Evolutionary conservation across 805 yeast species (phyloP), one percentile per base, ranked within the genome.

Genomic region (Metschnikowia peoriensis): DNA sequence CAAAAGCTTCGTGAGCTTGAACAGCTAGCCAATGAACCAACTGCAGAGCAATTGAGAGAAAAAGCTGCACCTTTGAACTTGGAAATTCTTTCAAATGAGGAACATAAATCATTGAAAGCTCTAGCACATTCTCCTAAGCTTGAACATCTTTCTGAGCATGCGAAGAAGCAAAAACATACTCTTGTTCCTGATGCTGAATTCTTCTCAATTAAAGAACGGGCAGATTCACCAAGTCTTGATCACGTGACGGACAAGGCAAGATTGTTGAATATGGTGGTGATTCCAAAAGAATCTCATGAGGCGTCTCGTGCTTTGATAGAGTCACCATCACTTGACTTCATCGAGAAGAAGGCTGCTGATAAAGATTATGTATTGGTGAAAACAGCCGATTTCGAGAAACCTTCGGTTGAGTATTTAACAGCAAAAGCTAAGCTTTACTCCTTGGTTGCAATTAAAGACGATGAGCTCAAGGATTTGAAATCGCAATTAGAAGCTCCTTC

Each of bases 121-220:
- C 34, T 55, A 17, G 66, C 61, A 1, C 52, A 59, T 16, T 42
- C 45, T 9, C 67, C 68, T 2, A 29, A 60, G 1, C 40, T 53
- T 15, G 59, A 55, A 6, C 60, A 61, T 22, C 34, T 64, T 27
- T 50, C 47, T 22, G 48, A 52, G 15, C 62, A 57, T n/a, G 54
- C 57, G 1, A 41, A 47, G 17, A 41, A 39, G 10, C 53, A 41
- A 16, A 15, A 40, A 4, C 48, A 49, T 3, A 28, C 17, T 45
- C 35, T 49, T 27, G 22, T 51, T n/a, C 22, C 51, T 1, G 28
- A 34, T 11, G 38, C 16, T 1, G 44, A 46, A n/a, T 46, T 11
- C 28, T 17, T 14, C 10, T 46, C 41, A 6, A 7, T 48, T 10
- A 43, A 29, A 22, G 39, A 47, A 27, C 28, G 14, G 12, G 54